A percentile compares a stretch with the other conserved stretches of the same genome.
Evolutionary conservation across 805 yeast species (phyloP).

Genomic region (Wickerhamiella parazyma): DNA sequence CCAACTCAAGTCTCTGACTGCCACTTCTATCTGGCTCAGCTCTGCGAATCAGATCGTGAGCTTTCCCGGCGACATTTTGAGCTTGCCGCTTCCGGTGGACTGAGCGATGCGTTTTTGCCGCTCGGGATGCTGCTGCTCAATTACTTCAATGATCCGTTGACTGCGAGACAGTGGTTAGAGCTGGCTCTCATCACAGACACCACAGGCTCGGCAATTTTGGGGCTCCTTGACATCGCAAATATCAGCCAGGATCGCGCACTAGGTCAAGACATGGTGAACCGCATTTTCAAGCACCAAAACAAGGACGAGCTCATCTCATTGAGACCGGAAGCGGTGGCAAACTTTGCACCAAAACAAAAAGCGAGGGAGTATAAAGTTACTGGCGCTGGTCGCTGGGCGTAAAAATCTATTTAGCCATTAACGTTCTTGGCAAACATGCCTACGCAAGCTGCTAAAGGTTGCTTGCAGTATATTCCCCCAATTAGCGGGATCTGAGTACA

Average conservation of each 20-base stretch:
- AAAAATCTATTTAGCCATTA: constrained; percentile 9
- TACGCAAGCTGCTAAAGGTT: constrained; percentile 18
- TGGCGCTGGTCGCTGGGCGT: constrained; percentile 7
- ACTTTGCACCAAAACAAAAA: neutral
- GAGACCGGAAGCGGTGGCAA: neutral
- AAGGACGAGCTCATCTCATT: constrained; percentile 8
- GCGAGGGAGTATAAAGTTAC: neutral
- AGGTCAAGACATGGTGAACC: constrained; percentile 5
- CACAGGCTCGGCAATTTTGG: constrained; percentile 18
- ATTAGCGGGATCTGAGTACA: constrained; percentile 27
- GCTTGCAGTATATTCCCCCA: constrained; percentile 28
- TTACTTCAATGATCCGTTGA: constrained; percentile 44
- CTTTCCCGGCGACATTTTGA: constrained; percentile 63
- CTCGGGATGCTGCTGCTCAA: constrained; percentile 73
- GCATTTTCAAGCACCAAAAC: constrained; percentile 11
- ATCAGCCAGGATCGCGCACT: constrained; percentile 4
- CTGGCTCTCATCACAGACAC: constrained; percentile 37
- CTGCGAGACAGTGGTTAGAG: constrained; percentile 74
- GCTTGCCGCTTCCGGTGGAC: constrained; percentile 62
- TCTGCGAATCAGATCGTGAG: constrained; percentile 46
- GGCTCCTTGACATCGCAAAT: constrained; percentile 16
- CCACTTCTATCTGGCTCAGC: constrained; percentile 66
- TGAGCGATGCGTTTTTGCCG: constrained; percentile 59
- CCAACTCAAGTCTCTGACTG: constrained; percentile 44
- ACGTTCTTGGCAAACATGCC: constrained; percentile 19